phyloP scores from a whole-genome alignment of 495 filamentous ascomycete genomes.

The Platismatia glauca region DNA sequence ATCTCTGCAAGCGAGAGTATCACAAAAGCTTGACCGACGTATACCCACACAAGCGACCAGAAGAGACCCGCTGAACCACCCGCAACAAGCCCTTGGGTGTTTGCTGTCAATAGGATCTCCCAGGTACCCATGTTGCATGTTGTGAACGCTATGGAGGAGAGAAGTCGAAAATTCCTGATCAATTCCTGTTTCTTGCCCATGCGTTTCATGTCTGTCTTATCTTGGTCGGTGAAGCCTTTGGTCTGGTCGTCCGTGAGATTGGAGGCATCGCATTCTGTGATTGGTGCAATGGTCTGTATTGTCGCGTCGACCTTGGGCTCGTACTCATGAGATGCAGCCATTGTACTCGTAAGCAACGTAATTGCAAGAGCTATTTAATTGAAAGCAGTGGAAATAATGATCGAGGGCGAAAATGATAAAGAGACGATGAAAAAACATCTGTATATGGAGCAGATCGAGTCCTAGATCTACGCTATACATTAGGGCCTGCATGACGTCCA shows the following conservation, averaged over 20 bases:
- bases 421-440: too few species aligned
- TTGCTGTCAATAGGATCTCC: conserved; percentile 6
- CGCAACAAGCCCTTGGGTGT: conserved; percentile 25
- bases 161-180: conserved; percentile 22
- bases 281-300: background rate
- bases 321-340: background rate
- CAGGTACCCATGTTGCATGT: background rate
- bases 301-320: background rate
- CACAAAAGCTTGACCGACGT: conserved; percentile 29
- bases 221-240: background rate
- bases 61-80: conserved; percentile 32
- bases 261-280: background rate
- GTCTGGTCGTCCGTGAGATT: background rate
- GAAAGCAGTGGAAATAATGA: too few species aligned
- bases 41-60: conserved; percentile 30
- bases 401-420: too few species aligned
- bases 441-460: too few species aligned
- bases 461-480: too few species aligned
- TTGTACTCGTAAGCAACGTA: background rate
- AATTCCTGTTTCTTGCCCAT: conserved; percentile 32
- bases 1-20: conserved; percentile 24
- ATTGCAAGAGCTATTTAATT: too few species aligned
- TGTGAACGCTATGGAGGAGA: conserved; percentile 18
- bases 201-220: conserved; percentile 30
- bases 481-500: too few species aligned